Evolutionary conservation across 73 alveolate genomes (phyloP).

Genomic region (Paramecium pentaurelia): DNA sequence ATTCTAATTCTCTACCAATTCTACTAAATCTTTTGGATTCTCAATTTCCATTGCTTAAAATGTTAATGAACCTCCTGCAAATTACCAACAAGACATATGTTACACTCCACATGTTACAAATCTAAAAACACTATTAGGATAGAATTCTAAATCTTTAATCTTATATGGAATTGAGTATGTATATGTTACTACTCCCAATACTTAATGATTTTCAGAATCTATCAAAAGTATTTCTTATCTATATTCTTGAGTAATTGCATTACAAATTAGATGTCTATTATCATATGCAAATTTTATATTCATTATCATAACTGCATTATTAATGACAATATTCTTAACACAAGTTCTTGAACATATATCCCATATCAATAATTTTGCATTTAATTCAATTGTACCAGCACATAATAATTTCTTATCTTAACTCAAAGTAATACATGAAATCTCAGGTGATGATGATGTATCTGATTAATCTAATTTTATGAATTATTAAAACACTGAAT

Average conservation of each 20-base stretch:
- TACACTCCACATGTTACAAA: conserved; percentile 96
- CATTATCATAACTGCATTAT: conserved; percentile 65
- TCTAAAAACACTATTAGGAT: conserved; percentile 81
- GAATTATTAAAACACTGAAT: conserved; percentile 47
- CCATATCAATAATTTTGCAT: conserved; percentile 84
- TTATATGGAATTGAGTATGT: conserved; percentile 85
- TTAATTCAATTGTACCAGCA: conserved; percentile 79
- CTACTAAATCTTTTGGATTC: conserved; percentile 51
- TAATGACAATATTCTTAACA: conserved; percentile 65
- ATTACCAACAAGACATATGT: conserved; percentile 90
- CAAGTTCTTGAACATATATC: conserved; percentile 82
- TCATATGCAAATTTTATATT: conserved; percentile 80
- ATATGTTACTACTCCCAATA: conserved; percentile 70
- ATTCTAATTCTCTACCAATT: not conserved
- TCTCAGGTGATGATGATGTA: conserved; percentile 68
- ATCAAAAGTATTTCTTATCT: conserved; percentile 74
- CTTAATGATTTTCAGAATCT: conserved; percentile 71
- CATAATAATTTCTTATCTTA: conserved; percentile 77
- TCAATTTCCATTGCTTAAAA: conserved; percentile 60
- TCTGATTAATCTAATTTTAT: conserved; percentile 52
- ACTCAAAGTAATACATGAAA: conserved; percentile 75
- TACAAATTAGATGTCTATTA: conserved; percentile 69
- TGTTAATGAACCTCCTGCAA: conserved; percentile 58
- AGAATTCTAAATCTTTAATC: conserved; percentile 93
- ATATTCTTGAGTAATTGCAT: conserved; percentile 85